phyloP scores from a whole-genome alignment of 495 filamentous ascomycete genomes.

The Tuber umbilicatum region DNA sequence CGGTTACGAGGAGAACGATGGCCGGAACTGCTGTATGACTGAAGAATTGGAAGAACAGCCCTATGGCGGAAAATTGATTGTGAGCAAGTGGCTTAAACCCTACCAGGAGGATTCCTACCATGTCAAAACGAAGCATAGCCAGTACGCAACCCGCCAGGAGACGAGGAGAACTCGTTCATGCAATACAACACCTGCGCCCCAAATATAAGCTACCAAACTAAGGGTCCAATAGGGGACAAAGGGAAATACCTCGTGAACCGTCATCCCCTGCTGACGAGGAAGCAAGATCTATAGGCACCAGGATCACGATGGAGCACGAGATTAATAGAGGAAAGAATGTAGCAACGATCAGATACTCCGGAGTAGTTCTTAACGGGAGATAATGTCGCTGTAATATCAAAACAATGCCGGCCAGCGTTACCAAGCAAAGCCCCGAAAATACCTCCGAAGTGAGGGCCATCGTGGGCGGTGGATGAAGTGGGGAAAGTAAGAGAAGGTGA shows the following conservation, averaged over 20 bases:
- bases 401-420: conserved; percentile 65
- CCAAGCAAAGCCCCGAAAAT: conserved; percentile 46
- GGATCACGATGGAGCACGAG: conserved; percentile 84
- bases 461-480: background rate
- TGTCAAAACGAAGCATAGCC: conserved; percentile 89
- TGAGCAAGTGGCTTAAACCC: background rate
- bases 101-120: conserved; percentile 54
- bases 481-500: background rate
- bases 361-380: conserved; percentile 81
- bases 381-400: conserved; percentile 81
- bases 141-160: conserved; percentile 89
- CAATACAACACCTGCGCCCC: conserved; percentile 51
- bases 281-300: conserved; percentile 93
- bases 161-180: conserved; percentile 66
- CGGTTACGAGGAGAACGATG: conserved; percentile 77
- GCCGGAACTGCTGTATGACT: conserved; percentile 87
- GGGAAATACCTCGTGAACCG: conserved; percentile 54
- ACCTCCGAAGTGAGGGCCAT: conserved; percentile 39
- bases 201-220: conserved; percentile 16
- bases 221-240: background rate
- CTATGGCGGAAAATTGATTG: conserved; percentile 43
- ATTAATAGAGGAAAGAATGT: conserved; percentile 90
- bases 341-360: conserved; percentile 81
- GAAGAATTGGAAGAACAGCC: conserved; percentile 87
- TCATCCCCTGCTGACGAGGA: conserved; percentile 69